Base-by-base conservation (phyloP, 345 rosid genomes). In the Rhodamnia rubescens region DNA sequence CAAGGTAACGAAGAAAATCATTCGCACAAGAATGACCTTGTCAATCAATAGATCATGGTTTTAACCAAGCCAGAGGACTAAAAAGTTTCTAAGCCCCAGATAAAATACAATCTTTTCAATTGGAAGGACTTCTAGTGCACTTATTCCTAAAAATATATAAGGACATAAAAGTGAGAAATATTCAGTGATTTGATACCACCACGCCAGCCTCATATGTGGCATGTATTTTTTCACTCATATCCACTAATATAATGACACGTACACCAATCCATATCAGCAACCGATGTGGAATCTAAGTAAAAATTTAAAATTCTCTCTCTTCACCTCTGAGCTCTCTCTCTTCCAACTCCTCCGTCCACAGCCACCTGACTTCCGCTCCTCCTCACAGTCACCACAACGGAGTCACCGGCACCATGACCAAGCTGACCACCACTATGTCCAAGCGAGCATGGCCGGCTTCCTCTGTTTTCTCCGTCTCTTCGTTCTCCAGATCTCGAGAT, bases 331-430 rank as follows among this genome's bases (percentile, higher is more conserved):
- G 18, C 53, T 50, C 55, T 53, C 22, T 5, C 22, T 53, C 74
- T 59, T 27, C 74, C 14, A n/a, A 5, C 74, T 27, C 74, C 74
- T 59, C 7, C 5, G 36, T 59, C 74, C 74, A 13, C 27, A 16
- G 74, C 74, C 2, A 0, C 7, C 5, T 4, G 36, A 59, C 9
- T 36, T 52, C 54, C 20, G 7, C 54, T 52, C 54, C 54, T 52
- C 20, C 20, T 6, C 20, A 18, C 54, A 18, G 7, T 14, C 54
- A 52, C 54, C 54, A 59, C 74, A 14, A 20, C 15, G 18, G 20
- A 58, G 32, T n/a, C 2, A 4, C 74, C 4, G 0, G 10, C 7
- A 9, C 8, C 0, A 1, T 27, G 36, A 59, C 74, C 74, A 59
- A 27, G 74, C 36, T 59, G 0, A 59, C 74, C 36, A 27, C 2